phyloP scores from a whole-genome alignment of 164 flowering plant species.

The grape (Vitis vinifera) region DNA sequence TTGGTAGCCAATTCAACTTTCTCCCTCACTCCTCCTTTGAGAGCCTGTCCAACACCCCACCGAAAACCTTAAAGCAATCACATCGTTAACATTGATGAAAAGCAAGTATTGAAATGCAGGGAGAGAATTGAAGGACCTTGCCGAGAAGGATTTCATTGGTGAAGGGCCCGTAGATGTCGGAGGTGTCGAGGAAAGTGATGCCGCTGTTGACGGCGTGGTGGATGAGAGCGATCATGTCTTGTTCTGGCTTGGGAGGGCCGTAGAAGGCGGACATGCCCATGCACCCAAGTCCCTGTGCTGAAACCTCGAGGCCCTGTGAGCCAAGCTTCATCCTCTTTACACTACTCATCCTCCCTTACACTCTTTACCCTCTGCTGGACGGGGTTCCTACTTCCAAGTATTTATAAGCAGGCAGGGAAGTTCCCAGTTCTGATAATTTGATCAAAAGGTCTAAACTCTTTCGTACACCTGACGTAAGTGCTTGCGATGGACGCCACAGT shows the following conservation, averaged over 20 bases:
- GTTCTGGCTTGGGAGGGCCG: too few species aligned
- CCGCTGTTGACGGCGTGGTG: slow-evolving; percentile 5
- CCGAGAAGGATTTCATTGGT: slow-evolving; percentile 40
- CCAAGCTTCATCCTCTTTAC: slow-evolving; percentile 26
- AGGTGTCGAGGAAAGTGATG: slow-evolving; percentile 35
- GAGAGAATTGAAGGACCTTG: slow-evolving; percentile 12
- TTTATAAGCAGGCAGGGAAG: too few species aligned
- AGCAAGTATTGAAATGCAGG: neutral
- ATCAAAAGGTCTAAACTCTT: too few species aligned
- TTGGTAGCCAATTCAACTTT: slow-evolving; percentile 29
- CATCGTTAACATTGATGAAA: neutral
- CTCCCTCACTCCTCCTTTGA: slow-evolving; percentile 23
- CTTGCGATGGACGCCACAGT: too few species aligned
- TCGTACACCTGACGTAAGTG: too few species aligned
- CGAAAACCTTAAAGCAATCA: neutral
- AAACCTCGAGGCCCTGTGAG: slow-evolving; percentile 21
- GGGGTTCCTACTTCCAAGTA: too few species aligned
- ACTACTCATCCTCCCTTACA: too few species aligned
- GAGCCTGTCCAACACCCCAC: slow-evolving; percentile 13
- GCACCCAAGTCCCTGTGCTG: too few species aligned
- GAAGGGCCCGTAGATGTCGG: slow-evolving; percentile 38
- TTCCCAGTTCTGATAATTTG: too few species aligned
- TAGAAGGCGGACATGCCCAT: too few species aligned
- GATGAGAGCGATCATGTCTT: too few species aligned
- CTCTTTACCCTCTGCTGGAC: too few species aligned